These are phyloP conservation scores for Fusarium transvaalense DNA, from an alignment of 2,329 filamentous ascomycete species.

Conservation along the genomic window DNA sequence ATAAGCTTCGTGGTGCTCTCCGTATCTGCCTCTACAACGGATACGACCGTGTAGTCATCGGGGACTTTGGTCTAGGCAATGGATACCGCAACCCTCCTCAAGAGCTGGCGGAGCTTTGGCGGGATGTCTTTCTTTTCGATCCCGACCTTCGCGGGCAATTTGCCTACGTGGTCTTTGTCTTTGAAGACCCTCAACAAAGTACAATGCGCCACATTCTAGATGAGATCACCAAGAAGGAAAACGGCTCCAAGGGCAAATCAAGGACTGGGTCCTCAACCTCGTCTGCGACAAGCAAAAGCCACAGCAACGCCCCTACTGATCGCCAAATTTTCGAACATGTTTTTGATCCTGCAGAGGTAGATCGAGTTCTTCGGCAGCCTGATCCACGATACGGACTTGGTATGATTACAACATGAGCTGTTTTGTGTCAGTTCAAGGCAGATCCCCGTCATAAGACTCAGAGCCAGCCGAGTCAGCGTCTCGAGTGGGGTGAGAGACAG, in stretches of 20 bases:
- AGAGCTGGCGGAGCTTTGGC: slow-evolving; percentile 75
- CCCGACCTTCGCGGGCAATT: slow-evolving; percentile 73
- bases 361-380: slow-evolving; percentile 62
- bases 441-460: slow-evolving; percentile 12
- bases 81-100: slow-evolving; percentile 73
- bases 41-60: slow-evolving; percentile 70
- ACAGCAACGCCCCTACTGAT: slow-evolving; percentile 56
- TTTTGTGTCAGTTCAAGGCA: slow-evolving; percentile 22
- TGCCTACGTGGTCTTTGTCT: slow-evolving; percentile 72
- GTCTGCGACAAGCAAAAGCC: slow-evolving; percentile 49
- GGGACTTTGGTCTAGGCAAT: slow-evolving; percentile 74
- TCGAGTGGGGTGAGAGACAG: slow-evolving; percentile 24
- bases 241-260: slow-evolving; percentile 53
- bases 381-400: slow-evolving; percentile 68
- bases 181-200: slow-evolving; percentile 69
- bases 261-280: slow-evolving; percentile 48
- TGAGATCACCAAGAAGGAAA: slow-evolving; percentile 66
- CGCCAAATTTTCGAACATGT: slow-evolving; percentile 66
- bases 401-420: slow-evolving; percentile 61
- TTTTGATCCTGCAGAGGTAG: slow-evolving; percentile 64
- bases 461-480: slow-evolving; percentile 11
- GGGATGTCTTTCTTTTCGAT: slow-evolving; percentile 73
- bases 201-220: slow-evolving; percentile 66
- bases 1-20: slow-evolving; percentile 78
- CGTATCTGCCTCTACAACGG: slow-evolving; percentile 74